Conservation (phyloP, 2,329 filamentous ascomycete genomes). For the Trichoderma semiorbis region DNA sequence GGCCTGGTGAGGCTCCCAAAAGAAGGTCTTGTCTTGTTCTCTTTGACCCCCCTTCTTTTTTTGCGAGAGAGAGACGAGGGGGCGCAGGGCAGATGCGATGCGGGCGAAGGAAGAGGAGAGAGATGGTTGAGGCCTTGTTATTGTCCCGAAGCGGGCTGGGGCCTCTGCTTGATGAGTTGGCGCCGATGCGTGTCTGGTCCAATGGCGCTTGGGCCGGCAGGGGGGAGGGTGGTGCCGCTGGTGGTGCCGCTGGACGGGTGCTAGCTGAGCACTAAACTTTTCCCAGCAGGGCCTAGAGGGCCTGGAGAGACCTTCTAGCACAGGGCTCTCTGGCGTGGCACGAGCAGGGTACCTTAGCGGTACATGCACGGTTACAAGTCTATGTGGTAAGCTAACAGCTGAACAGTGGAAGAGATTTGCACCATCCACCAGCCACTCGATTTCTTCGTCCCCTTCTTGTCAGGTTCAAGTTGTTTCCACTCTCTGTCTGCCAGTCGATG, state of each 20-base stretch:
- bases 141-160: conserved; percentile 31
- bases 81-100: conserved; percentile 12
- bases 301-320: neutral
- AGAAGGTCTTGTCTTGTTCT: neutral
- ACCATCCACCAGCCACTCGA: conserved; percentile 1
- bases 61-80: neutral
- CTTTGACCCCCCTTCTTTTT: neutral
- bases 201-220: conserved; percentile 31
- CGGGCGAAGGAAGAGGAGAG: neutral
- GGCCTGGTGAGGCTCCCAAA: neutral
- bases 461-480: neutral
- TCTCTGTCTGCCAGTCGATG: neutral
- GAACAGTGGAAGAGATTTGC: neutral
- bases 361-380: neutral
- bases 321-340: neutral
- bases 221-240: conserved; percentile 26
- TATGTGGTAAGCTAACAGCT: neutral
- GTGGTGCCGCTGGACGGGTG: conserved; percentile 21
- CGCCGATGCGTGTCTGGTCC: conserved; percentile 34
- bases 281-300: neutral
- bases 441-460: neutral
- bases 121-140: conserved; percentile 30
- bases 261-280: neutral
- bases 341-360: neutral
- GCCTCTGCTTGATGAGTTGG: conserved; percentile 36